A percentile compares a stretch with the other conserved stretches of the same genome.
Conservation (phyloP, 2,329 filamentous ascomycete species). For the Pestalotiopsis fici region DNA sequence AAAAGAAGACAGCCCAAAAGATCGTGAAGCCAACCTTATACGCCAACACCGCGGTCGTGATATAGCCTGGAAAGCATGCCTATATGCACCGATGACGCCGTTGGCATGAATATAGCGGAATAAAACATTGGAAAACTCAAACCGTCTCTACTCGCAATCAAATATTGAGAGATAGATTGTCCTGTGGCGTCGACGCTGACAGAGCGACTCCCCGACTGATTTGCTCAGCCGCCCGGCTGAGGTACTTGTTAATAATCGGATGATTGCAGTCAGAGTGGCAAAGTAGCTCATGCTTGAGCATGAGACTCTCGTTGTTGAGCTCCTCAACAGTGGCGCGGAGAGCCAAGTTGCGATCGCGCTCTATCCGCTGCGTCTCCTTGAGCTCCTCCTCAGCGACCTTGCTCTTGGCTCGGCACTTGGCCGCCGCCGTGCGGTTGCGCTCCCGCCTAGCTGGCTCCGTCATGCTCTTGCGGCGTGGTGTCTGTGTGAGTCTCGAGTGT, state of each 20-base stretch:
- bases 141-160: too few relatives aligned
- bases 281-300: background rate
- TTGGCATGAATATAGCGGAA: too few relatives aligned
- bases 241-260: background rate
- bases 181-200: background rate
- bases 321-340: background rate
- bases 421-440: conserved; percentile 4
- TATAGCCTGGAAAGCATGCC: too few relatives aligned
- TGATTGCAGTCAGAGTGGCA: background rate
- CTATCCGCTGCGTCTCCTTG: background rate
- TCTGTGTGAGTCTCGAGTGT: background rate
- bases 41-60: too few relatives aligned
- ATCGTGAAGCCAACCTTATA: too few relatives aligned
- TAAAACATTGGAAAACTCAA: too few relatives aligned
- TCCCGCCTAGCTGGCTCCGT: background rate
- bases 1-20: too few relatives aligned
- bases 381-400: conserved; percentile 6
- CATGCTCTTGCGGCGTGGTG: background rate
- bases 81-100: too few relatives aligned
- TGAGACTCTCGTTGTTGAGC: background rate
- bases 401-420: conserved; percentile 7
- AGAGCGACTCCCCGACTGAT: background rate
- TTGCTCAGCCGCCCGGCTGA: background rate
- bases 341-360: background rate
- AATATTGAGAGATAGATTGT: background rate